Conservation (phyloP, 2,329 filamentous ascomycete genomes). For the Ophiostoma sp. region DNA sequence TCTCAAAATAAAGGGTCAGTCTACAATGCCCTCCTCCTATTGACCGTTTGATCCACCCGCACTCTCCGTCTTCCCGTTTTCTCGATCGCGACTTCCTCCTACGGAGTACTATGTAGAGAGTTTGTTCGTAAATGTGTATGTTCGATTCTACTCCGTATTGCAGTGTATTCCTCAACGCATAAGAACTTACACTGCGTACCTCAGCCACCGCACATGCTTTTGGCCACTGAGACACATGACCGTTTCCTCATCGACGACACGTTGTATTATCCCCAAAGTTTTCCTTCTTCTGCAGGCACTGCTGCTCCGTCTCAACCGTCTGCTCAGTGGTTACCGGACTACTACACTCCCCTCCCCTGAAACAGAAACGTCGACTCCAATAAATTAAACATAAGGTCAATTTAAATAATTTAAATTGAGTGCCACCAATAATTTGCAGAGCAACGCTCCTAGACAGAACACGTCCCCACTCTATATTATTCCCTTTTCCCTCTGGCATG, state of each 20-base stretch:
- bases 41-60: slow-evolving; percentile 18
- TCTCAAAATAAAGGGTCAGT: not conserved
- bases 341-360: slow-evolving; percentile 21
- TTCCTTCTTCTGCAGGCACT: not conserved
- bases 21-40: not conserved
- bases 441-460: slow-evolving; percentile 13
- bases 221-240: not conserved
- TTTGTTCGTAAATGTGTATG: too few relatives aligned
- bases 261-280: not conserved
- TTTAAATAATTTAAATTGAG: slow-evolving; percentile 25
- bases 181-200: not conserved
- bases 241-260: not conserved
- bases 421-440: slow-evolving; percentile 23
- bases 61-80: slow-evolving; percentile 18
- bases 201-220: not conserved
- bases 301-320: not conserved
- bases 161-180: not conserved
- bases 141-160: not conserved
- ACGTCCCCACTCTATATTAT: slow-evolving; percentile 15
- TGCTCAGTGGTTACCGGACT: not conserved
- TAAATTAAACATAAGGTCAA: slow-evolving; percentile 15
- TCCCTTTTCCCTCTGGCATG: not conserved
- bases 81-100: slow-evolving; percentile 17
- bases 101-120: too few relatives aligned
- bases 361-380: slow-evolving; percentile 17